Conservation (phyloP, 805 yeast species). For the Metschnikowia noctiluminum region DNA sequence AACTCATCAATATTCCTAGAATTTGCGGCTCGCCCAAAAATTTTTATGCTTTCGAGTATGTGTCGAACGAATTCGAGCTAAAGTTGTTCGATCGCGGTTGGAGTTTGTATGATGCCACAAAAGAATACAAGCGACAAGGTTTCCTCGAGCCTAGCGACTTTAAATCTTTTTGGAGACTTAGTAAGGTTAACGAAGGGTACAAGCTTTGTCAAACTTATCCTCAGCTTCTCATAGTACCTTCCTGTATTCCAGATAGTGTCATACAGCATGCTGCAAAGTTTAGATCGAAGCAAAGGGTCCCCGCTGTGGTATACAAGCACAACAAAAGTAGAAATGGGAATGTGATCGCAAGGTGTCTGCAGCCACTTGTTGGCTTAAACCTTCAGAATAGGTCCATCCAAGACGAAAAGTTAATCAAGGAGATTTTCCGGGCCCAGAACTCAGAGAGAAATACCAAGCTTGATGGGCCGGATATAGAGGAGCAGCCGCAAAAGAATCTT, state of each 20-base stretch:
- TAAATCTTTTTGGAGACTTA: constrained; percentile 59
- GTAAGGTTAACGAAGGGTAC: constrained; percentile 62
- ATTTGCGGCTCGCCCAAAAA: constrained; percentile 38
- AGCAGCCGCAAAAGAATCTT: constrained; percentile 49
- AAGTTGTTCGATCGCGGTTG: constrained; percentile 56
- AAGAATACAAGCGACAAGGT: constrained; percentile 77
- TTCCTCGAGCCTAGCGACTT: constrained; percentile 26
- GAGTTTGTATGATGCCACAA: constrained; percentile 57
- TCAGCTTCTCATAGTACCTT: constrained; percentile 61
- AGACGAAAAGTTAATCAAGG: constrained; percentile 79
- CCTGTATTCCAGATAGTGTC: constrained; percentile 75
- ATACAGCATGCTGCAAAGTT: constrained; percentile 79
- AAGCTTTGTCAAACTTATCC: constrained; percentile 79
- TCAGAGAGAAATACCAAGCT: constrained; percentile 22
- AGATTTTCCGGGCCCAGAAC: constrained; percentile 64
- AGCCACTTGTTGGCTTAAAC: constrained; percentile 88
- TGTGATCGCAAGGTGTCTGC: constrained; percentile 84
- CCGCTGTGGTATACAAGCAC: constrained; percentile 76
- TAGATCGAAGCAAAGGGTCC: constrained; percentile 82
- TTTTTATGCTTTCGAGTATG: constrained; percentile 79
- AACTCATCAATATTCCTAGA: constrained; percentile 55
- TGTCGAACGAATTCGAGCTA: constrained; percentile 68
- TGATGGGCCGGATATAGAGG: constrained; percentile 22
- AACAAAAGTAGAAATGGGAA: constrained; percentile 54
- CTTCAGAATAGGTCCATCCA: constrained; percentile 79